These are phyloP conservation scores for Sindora glabra DNA, from an alignment of 306 rosid species.

Conservation along the genomic window DNA sequence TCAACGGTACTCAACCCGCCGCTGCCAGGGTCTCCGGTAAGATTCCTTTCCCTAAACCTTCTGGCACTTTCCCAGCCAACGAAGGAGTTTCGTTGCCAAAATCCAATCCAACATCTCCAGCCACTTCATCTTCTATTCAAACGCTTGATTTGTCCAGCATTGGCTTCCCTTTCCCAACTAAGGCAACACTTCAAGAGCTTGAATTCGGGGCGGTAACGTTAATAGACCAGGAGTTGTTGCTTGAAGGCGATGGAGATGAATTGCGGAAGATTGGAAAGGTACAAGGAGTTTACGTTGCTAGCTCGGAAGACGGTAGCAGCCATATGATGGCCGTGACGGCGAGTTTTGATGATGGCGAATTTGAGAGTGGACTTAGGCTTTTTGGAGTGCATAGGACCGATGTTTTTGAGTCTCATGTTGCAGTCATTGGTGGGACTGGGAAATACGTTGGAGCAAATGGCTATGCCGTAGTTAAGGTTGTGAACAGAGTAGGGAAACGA, in stretches of 20 bases:
- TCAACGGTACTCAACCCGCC: conserved; percentile 32
- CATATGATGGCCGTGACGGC: conserved; percentile 61
- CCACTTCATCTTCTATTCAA: conserved; percentile 24
- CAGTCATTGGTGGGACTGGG: conserved; percentile 80
- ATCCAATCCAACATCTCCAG: conserved; percentile 23
- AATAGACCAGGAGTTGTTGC: conserved; percentile 47
- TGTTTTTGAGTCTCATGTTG: conserved; percentile 61
- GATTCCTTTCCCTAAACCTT: conserved; percentile 50
- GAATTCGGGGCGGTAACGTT: conserved; percentile 43
- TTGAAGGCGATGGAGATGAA: conserved; percentile 11
- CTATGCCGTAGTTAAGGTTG: conserved; percentile 59
- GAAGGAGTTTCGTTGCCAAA: conserved; percentile 41
- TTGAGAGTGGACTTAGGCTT: conserved; percentile 42
- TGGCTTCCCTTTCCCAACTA: conserved; percentile 51
- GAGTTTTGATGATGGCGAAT: conserved; percentile 25
- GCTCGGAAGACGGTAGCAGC: conserved; percentile 48
- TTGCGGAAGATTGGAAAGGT: conserved; percentile 42
- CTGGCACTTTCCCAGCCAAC: conserved; percentile 39
- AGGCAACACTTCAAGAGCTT: conserved; percentile 51
- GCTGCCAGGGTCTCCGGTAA: conserved; percentile 18
- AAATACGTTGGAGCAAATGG: conserved; percentile 71
- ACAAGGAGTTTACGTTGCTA: conserved; percentile 56
- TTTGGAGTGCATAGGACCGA: conserved; percentile 54
- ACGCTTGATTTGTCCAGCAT: conserved; percentile 41
- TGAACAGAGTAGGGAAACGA: conserved; percentile 20